Percentiles rank a stretch among this genome's conserved stretches.
Evolutionary conservation across 768 basidiomycete genomes (phyloP).

Genomic region (Favolaschia claudopus): DNA sequence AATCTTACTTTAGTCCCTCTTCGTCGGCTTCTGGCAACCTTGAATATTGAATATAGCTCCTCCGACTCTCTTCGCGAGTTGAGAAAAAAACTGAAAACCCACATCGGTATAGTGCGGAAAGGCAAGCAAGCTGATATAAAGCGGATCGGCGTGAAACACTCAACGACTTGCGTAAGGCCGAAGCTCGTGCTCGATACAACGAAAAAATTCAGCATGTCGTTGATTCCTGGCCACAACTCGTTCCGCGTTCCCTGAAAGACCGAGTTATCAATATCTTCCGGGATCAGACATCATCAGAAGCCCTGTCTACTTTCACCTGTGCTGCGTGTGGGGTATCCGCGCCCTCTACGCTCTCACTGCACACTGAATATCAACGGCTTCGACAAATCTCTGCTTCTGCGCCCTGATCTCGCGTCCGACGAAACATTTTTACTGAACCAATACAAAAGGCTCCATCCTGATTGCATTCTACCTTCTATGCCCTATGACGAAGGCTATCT

Average conservation of each 20-base stretch:
- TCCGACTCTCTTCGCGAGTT: neutral
- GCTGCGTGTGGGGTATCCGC: slow-evolving; percentile 4
- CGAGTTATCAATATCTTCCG: neutral
- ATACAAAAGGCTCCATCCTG: slow-evolving; percentile 9
- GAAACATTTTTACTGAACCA: neutral
- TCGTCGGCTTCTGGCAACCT: neutral
- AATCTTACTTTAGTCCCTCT: neutral
- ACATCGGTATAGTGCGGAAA: neutral
- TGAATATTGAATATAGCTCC: neutral
- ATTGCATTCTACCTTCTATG: slow-evolving; percentile 2
- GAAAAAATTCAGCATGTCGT: neutral
- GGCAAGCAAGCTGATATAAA: slow-evolving; percentile 3
- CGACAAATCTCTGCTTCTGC: neutral
- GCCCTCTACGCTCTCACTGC: neutral
- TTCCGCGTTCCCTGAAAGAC: slow-evolving; percentile 8
- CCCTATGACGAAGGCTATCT: neutral
- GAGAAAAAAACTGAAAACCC: neutral
- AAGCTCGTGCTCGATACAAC: neutral
- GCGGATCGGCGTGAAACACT: neutral
- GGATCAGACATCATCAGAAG: slow-evolving; percentile 1
- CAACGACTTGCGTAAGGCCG: neutral
- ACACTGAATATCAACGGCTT: neutral
- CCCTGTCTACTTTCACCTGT: slow-evolving; percentile 1
- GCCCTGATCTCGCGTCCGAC: neutral
- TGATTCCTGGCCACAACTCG: slow-evolving; percentile 3